Evolutionary conservation across 192 early-diverging fungal species (phyloP), one percentile per base, ranked within the genome.

Genomic region (Coemansia sp.): DNA sequence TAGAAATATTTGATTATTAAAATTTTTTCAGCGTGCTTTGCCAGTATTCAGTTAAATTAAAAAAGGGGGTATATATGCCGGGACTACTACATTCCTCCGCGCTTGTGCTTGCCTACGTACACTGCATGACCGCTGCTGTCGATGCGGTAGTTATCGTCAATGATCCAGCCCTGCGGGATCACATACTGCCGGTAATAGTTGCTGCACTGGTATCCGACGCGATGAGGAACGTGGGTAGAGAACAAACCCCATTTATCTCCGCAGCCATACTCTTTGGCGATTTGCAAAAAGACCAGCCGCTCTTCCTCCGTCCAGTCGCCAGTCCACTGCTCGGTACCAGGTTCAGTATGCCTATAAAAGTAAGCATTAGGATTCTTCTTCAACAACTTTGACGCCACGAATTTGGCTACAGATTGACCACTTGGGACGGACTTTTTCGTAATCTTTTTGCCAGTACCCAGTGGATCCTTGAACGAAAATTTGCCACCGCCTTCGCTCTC

Each of bases 321-420:
- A 5, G 87, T 89, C 88, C 88, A 90, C 71, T 93, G 90, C 52
- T 88, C 88, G 58, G 86, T 83, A n/a, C 90, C 89, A 16, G 92
- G 92, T 62, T 91, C 91, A 16, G 88, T 90, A 67, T 93, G 90
- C 11, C 91, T 74, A 76, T 93, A 93, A 67, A 93, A 93, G 57
- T 89, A 93, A 16, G 88, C 87, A 67, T 92, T 93, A 6, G 90
- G 92, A 60, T 92, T 92, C 75, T 93, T 92, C 66, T 88, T 88
- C 63, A 90, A 85, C 73, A 91, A 67, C 72, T 87, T 87, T 22
- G 88, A 89, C 8, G 92, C 85, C 10, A 89, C 78, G 33, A 57
- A 86, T 40, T 73, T 78, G 20, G 84, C 84, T 24, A 74, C 57
- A 34, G 84, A 86, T 62, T 80, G 79, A n/a, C 80, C 80, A 5